These are phyloP conservation scores for Daldinia vernicosa DNA, from an alignment of 495 filamentous ascomycete genomes.

Conservation along the genomic window DNA sequence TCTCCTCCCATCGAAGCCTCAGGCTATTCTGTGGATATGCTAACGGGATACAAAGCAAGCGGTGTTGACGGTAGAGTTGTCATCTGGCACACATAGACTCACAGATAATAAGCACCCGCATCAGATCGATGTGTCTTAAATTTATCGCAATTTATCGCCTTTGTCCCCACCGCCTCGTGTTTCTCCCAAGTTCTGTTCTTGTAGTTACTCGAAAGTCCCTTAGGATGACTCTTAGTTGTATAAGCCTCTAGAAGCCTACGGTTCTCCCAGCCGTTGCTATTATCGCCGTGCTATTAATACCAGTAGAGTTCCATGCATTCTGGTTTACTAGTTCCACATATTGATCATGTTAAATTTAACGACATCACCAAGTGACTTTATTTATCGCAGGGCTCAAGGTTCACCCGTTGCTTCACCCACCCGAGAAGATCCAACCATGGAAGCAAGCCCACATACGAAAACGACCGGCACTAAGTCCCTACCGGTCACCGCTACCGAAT, in stretches of 20 bases:
- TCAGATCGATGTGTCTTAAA: conserved; percentile 25
- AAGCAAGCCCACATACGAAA: background rate
- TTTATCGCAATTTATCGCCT: background rate
- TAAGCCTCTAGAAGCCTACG: conserved; percentile 14
- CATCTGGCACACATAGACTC: conserved; percentile 66
- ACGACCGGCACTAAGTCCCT: background rate
- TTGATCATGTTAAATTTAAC: conserved; percentile 25
- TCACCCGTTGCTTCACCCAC: background rate
- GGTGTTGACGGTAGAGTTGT: conserved; percentile 96
- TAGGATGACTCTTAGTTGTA: conserved; percentile 3
- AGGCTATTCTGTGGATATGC: conserved; percentile 33
- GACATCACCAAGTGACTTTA: conserved; percentile 42
- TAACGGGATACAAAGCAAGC: conserved; percentile 71
- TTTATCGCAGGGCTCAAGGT: conserved; percentile 23
- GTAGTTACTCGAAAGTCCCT: conserved; percentile 15
- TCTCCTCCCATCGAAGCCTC: conserved; percentile 8
- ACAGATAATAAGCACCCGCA: conserved; percentile 27
- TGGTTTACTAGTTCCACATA: background rate
- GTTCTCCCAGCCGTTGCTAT: background rate
- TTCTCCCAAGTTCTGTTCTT: conserved; percentile 24
- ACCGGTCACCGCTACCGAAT: background rate
- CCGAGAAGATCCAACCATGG: background rate
- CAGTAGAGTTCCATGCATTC: background rate
- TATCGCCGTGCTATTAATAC: conserved; percentile 24
- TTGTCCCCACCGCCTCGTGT: conserved; percentile 5